Evolutionary conservation across 345 rosid species (phyloP), one percentile per base, ranked within the genome.

Genomic region (Euphorbia peplus): DNA sequence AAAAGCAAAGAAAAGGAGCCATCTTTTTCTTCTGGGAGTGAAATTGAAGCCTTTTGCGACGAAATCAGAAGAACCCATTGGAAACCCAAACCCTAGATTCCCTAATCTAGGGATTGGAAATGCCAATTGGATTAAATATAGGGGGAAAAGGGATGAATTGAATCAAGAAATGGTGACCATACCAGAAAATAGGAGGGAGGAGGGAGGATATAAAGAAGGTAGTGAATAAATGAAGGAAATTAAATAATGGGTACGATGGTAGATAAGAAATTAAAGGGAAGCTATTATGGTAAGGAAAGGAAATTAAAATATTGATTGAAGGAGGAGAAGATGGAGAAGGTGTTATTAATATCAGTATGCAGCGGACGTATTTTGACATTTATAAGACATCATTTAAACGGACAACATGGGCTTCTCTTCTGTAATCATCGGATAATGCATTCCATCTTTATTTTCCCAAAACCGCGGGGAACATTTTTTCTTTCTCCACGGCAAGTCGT

Each of bases 11-110:
- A 78, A 60, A 71, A 87, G 29, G 13, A 95, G 64, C 95, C 87
- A 85, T 80, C 78, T 92, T 70, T 71, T 90, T 68, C 84, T 84
- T 70, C 86, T 84, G 60, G 37, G 75, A 25, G 92, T 75, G 59
- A 80, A 82, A 67, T 53, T 26, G 57, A 82, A 30, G 18, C 86
- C 80, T 67, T 77, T 82, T 35, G 72, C 73, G 56, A 84, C 77
- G 70, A 86, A 71, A 62, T 71, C 81, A 69, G 78, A 77, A 69
- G 78, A 77, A 75, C 83, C 90, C 97, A 88, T 92, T 24, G n/a
- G 48, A 63, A 3, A 60, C 19, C 35, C 25, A 39, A 70, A 48
- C 74, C 71, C 79, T 32, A 51, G 51, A 73, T 32, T 41, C 15
- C 13, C 55, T 35, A 56, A 8, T 59, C 71, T 10, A 39, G 73